Conservation (phyloP, 2,329 filamentous ascomycete genomes). For the Elsinoe arachidis region DNA sequence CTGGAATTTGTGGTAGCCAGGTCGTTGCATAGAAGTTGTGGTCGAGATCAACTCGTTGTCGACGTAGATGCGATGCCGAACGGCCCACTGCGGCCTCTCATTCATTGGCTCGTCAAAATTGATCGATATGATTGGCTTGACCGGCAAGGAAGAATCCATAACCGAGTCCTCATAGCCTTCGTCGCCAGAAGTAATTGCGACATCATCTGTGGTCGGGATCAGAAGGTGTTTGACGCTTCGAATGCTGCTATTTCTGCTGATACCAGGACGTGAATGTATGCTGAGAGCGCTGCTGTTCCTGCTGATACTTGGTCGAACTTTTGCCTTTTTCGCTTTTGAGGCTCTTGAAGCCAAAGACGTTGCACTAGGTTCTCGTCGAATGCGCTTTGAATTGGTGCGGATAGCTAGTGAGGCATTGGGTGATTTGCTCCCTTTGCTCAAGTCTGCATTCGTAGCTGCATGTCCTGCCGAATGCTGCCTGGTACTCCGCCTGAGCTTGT, state of each 20-base stretch:
- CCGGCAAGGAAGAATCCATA: conserved; percentile 1
- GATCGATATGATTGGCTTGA: neutral
- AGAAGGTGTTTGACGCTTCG: conserved; percentile 8
- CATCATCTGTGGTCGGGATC: conserved; percentile 1
- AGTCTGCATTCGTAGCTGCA: conserved; percentile 5
- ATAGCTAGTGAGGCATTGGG: conserved; percentile 9
- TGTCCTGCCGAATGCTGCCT: conserved; percentile 3
- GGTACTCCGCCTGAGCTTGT: conserved; percentile 8
- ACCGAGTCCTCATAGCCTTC: conserved; percentile 11
- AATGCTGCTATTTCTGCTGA: conserved; percentile 9
- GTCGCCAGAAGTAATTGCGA: conserved; percentile 12
- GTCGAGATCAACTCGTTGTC: conserved; percentile 11
- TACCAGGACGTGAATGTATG: conserved; percentile 1
- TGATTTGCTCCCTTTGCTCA: neutral
- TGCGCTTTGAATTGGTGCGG: conserved; percentile 8
- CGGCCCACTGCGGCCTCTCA: conserved; percentile 4
- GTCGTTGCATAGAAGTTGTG: conserved; percentile 10
- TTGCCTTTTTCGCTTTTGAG: conserved; percentile 10
- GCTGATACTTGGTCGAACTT: neutral
- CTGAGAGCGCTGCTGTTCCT: conserved; percentile 12
- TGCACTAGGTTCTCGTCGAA: conserved; percentile 4
- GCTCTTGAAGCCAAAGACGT: conserved; percentile 7
- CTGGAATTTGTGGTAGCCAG: conserved; percentile 13
- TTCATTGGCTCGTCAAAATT: conserved; percentile 3
- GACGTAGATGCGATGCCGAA: conserved; percentile 10